Evolutionary conservation across 164 flowering plant species (phyloP), one percentile per base, ranked within the genome.

Genomic region (Buxus sempervirens): DNA sequence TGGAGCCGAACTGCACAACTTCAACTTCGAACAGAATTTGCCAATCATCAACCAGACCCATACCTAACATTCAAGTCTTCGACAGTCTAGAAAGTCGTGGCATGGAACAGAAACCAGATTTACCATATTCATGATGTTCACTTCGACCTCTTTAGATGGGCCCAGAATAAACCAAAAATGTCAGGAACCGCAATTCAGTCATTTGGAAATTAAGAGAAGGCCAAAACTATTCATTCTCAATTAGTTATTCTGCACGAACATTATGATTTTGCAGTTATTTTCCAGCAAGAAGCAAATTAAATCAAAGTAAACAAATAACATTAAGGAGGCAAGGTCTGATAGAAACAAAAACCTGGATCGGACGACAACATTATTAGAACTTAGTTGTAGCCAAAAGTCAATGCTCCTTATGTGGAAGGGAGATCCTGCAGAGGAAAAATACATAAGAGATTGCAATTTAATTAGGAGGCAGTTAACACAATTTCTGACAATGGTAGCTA

Each of bases 351-450:
- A 68, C 72, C 72, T 61, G 38, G 27, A 64, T 32, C 23, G 1
- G 21, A 61, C 18, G 21, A 25, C 36, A 45, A 13, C 14, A 38
- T 42, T 23, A 25, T n/a, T 64, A 57, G 41, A 23, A 49, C 23
- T 45, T 58, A 49, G 60, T 53, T 28, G 53, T 51, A 51, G 45
- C 57, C 19, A 49, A 36, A 18, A 26, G 41, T 10, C 24, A 51
- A 15, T 16, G 51, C 64, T 63, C 62, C 49, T 65, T n/a, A 67
- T 2, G 67, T 53, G 53, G 53, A 28, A 49, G 67, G 21, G 57
- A 19, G 22, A 25, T 62, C 58, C 75, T 73, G 75, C 71, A 56
- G 62, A 54, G 53, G 36, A 20, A 55, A 58, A 58, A 15, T 13
- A 48, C n/a, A 42, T n/a, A 6, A 28, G 25, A 32, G 23, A 65